Percentiles rank a stretch among this genome's conserved stretches.
phyloP scores from a whole-genome alignment of 1,139 yeast species.

The Torulaspora globosa region DNA sequence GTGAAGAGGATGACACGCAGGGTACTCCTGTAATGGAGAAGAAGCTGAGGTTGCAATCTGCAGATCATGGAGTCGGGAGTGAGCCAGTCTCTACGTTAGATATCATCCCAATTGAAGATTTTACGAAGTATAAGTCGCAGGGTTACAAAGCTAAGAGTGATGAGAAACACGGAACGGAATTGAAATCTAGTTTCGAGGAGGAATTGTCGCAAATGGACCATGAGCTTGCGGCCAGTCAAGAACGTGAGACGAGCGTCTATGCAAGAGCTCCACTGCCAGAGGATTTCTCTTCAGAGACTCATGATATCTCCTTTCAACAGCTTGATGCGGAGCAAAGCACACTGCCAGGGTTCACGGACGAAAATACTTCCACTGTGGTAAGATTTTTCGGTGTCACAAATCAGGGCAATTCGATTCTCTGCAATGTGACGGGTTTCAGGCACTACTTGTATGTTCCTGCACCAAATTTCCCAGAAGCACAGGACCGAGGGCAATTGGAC shows the following conservation, averaged over 20 bases:
- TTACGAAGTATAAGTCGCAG: slow-evolving; percentile 29
- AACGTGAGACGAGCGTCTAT: slow-evolving; percentile 33
- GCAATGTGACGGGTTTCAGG: slow-evolving; percentile 82
- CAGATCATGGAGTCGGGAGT: slow-evolving; percentile 34
- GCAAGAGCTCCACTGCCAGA: slow-evolving; percentile 51
- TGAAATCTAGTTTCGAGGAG: slow-evolving; percentile 59
- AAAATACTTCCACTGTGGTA: slow-evolving; percentile 49
- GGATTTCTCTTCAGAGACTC: slow-evolving; percentile 45
- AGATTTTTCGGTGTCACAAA: slow-evolving; percentile 90
- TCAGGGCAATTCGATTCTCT: slow-evolving; percentile 81
- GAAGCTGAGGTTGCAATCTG: slow-evolving; percentile 30
- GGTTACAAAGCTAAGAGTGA: slow-evolving; percentile 33
- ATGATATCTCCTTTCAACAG: slow-evolving; percentile 78
- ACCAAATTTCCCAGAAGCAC: slow-evolving; percentile 49
- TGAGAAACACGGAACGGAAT: slow-evolving; percentile 28
- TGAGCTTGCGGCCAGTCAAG: slow-evolving; percentile 29
- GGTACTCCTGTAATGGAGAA: slow-evolving; percentile 24
- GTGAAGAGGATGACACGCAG: slow-evolving; percentile 24
- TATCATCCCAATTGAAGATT: slow-evolving; percentile 34
- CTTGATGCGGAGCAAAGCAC: slow-evolving; percentile 87
- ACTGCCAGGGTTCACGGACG: slow-evolving; percentile 43
- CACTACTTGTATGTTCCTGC: slow-evolving; percentile 93
- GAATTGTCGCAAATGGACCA: slow-evolving; percentile 59
- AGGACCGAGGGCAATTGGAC: slow-evolving; percentile 48
- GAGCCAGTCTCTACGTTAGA: slow-evolving; percentile 37